Base-by-base conservation (phyloP, 768 basidiomycete genomes). In the Daedaleopsis nitida region DNA sequence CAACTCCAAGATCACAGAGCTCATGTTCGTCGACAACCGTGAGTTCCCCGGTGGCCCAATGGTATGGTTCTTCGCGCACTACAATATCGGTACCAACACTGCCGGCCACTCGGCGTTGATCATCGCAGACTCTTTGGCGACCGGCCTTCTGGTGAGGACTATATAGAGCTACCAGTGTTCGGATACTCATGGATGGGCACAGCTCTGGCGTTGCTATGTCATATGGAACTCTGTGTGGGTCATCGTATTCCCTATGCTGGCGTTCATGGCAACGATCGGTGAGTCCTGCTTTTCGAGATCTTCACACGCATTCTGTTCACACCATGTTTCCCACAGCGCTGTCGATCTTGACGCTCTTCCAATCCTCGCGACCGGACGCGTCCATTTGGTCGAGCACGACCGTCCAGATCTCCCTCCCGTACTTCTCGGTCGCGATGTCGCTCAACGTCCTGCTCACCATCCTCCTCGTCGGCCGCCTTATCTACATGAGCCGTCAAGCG, bases 401-500 rank as follows among this genome's bases (percentile, higher is more conserved):
- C 19, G 55, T 63, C n/a, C 49, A 56, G 35, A 68, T 72, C 60
- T 43, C 54, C 12, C 37, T 71, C 9, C 58, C 69, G 8, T 72
- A 68, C 65, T 68, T 64, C 62, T 56, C 64, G 44, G 57, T 67
- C 39, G 66, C 68, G 6, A 57, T 70, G 21, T 51, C 61, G 9
- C 58, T 68, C 59, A 72, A 65, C 64, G 48, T 68, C n/a, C 43
- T 68, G n/a, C 55, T 67, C 50, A 70, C 67, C 2, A 27, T 66
- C 38, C 48, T 65, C 5, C 68, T 72, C 64, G 66, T 67, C 48
- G 19, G n/a, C 23, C 65, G 65, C 3, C 65, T 72, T 14, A 45
- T 67, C 23, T 59, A 60, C 32, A 50, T 66, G 52, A 70, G 75
- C 58, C 68, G 72, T 21, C 59, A 62, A 3, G 55, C 66, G 45